phyloP scores from a whole-genome alignment of 1,284 basidiomycete genomes.

The Erythrobasidium hasegawianum region DNA sequence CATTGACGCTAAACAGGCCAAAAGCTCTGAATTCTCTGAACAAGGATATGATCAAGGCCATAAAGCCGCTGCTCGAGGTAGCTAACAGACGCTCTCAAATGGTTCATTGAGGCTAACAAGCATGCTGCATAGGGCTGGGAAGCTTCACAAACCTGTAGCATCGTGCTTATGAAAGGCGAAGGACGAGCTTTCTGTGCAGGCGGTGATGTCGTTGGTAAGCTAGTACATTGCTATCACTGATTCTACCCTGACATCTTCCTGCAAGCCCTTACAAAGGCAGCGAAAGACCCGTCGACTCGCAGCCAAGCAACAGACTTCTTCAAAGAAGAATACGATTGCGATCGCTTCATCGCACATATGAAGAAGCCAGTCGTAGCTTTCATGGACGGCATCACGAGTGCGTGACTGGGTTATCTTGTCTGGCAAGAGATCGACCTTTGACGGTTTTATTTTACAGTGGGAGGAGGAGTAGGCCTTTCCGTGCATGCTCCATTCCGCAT shows the following conservation, averaged over 20 bases:
- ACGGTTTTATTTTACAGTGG: conserved; percentile 60
- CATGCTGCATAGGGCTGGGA: conserved; percentile 66
- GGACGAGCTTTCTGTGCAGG: conserved; percentile 89
- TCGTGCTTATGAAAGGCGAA: conserved; percentile 71
- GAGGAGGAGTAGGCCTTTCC: conserved; percentile 87
- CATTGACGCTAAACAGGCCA: conserved; percentile 75
- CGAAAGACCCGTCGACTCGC: conserved; percentile 43
- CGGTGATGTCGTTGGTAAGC: conserved; percentile 82
- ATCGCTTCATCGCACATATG: conserved; percentile 74
- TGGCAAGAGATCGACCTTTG: too few species aligned
- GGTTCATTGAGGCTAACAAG: conserved; percentile 2
- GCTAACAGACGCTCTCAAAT: conserved; percentile 37
- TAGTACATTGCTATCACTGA: conserved; percentile 25
- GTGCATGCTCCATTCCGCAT: conserved; percentile 87
- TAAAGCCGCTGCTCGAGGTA: conserved; percentile 72
- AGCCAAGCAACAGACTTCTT: conserved; percentile 75
- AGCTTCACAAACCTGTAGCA: conserved; percentile 64
- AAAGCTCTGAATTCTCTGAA: conserved; percentile 83
- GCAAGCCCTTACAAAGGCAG: conserved; percentile 6
- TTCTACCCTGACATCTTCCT: not conserved
- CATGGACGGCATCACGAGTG: conserved; percentile 87
- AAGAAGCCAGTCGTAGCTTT: conserved; percentile 83
- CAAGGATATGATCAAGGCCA: conserved; percentile 70
- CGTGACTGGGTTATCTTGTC: conserved; percentile 50
- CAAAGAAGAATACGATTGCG: conserved; percentile 87